phyloP scores from a whole-genome alignment of 139 green algal genomes.

The Coccomyxa sp. region DNA sequence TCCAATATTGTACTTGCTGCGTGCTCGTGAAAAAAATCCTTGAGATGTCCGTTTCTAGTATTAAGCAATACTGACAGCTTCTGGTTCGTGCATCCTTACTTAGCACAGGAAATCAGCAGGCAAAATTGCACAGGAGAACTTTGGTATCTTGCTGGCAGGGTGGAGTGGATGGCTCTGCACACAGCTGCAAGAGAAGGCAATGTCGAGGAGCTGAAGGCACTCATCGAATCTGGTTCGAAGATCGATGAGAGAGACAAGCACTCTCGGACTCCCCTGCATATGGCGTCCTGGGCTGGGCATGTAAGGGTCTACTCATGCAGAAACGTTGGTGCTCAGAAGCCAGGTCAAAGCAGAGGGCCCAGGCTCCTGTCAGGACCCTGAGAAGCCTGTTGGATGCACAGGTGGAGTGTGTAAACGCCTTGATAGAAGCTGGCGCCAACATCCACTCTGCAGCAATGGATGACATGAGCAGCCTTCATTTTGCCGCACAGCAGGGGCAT shows the following conservation, averaged over 20 bases:
- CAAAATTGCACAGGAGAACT: background rate
- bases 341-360: background rate
- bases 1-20: background rate
- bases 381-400: background rate
- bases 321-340: background rate
- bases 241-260: slow-evolving; percentile 46
- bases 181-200: slow-evolving; percentile 14
- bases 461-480: slow-evolving; percentile 69
- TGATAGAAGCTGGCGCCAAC: slow-evolving; percentile 49
- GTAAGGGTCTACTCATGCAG: background rate
- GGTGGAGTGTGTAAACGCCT: slow-evolving; percentile 52
- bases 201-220: slow-evolving; percentile 11
- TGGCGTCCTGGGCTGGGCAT: slow-evolving; percentile 76
- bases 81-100: background rate
- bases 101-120: background rate
- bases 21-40: background rate
- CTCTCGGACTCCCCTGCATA: slow-evolving; percentile 57
- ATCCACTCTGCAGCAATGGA: slow-evolving; percentile 42
- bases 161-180: background rate
- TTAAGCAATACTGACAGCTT: too few relatives aligned
- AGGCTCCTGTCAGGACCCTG: background rate
- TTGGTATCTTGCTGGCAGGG: background rate
- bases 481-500: slow-evolving; percentile 65
- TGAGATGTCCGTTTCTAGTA: background rate
- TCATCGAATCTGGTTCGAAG: slow-evolving; percentile 27